Percentiles rank a stretch among this genome's conserved stretches.
These are phyloP conservation scores for Plasmodium vivax DNA, from an alignment of 169 alveolate species.

Conservation along the genomic window DNA sequence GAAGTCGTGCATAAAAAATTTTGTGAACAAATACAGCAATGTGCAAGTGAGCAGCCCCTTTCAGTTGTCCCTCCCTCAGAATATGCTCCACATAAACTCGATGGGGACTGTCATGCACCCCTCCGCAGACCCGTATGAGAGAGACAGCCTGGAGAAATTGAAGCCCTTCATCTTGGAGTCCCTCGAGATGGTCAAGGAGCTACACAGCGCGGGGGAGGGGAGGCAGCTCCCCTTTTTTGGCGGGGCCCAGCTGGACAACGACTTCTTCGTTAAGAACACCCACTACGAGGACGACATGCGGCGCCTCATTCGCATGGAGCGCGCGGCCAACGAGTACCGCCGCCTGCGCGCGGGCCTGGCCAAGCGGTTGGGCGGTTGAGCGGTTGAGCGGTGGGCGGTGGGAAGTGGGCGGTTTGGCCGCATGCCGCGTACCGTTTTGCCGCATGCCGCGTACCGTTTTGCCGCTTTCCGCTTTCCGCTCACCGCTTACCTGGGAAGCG, in stretches of 20 bases:
- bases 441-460: background rate
- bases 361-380: background rate
- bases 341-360: background rate
- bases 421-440: background rate
- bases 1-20: conserved; percentile 25
- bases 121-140: conserved; percentile 3
- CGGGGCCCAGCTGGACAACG: conserved; percentile 19
- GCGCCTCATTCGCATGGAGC: background rate
- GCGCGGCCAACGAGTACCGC: conserved; percentile 18
- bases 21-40: conserved; percentile 23
- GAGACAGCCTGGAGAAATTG: conserved; percentile 34
- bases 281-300: conserved; percentile 51
- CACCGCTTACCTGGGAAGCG: background rate
- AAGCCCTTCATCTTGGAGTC: conserved; percentile 56
- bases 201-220: background rate
- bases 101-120: conserved; percentile 17
- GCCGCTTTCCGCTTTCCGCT: background rate
- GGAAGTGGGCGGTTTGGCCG: too few relatives aligned
- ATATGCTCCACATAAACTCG: conserved; percentile 57
- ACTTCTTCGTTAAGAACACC: conserved; percentile 30
- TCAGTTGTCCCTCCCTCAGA: conserved; percentile 25
- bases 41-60: background rate
- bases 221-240: background rate
- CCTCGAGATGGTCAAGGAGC: conserved; percentile 33
- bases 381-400: too few relatives aligned